A percentile compares a stretch with the other conserved stretches of the same genome.
Evolutionary conservation across 192 early-diverging fungal genomes (phyloP).

Genomic region (Mortierella hygrophila): DNA sequence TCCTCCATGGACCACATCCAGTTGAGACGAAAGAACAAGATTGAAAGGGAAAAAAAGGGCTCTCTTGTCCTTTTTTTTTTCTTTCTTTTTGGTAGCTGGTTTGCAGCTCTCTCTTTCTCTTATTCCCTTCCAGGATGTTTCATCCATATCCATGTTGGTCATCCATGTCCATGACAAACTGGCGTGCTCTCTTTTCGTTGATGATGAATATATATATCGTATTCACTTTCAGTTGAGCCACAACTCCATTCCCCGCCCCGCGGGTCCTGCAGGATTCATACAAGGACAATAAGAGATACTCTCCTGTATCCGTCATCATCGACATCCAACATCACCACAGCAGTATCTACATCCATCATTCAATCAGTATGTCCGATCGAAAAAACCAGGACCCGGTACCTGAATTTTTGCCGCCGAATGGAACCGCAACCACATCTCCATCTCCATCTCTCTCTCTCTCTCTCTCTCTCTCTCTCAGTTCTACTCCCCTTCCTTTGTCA

Average conservation of each 20-base stretch:
- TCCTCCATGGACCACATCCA: not conserved
- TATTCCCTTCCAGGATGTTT: not conserved
- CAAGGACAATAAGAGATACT: no score
- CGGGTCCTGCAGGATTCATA: no score
- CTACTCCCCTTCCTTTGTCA: slow-evolving; percentile 6
- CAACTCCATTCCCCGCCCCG: not conserved
- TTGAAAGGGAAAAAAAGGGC: not conserved
- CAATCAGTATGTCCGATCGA: no score
- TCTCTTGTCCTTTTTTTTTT: not conserved
- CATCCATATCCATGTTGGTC: not conserved
- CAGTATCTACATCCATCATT: not conserved
- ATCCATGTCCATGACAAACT: not conserved
- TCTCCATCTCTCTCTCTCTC: not conserved
- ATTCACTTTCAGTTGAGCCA: no score
- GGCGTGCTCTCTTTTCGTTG: slow-evolving; percentile 1
- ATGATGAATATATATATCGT: not conserved
- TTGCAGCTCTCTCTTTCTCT: not conserved
- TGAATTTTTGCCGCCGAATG: no score
- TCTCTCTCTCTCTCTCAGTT: not conserved
- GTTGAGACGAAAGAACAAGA: not conserved
- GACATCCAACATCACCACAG: not conserved
- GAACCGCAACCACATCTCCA: not conserved
- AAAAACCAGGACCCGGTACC: no score
- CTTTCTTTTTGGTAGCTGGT: not conserved
- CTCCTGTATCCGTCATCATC: not conserved